These are phyloP conservation scores for Kluyveromyces aestuarii DNA, from an alignment of 805 yeast species.

Conservation along the genomic window DNA sequence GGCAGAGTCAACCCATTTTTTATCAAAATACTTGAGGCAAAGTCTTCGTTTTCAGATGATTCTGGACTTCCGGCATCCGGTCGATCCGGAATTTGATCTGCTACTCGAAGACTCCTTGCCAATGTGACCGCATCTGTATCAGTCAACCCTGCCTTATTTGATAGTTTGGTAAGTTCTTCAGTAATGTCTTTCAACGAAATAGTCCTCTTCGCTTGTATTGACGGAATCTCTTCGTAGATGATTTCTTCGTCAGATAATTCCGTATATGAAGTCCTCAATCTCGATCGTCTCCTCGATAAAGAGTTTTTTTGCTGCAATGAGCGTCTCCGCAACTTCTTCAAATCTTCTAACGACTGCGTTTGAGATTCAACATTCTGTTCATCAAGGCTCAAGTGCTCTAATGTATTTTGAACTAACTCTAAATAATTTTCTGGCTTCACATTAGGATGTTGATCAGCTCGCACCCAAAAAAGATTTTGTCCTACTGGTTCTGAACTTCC, in stretches of 20 bases:
- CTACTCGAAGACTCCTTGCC: conserved; percentile 69
- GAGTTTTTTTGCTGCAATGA: conserved; percentile 11
- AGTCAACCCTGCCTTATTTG: conserved; percentile 69
- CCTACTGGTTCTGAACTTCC: conserved; percentile 15
- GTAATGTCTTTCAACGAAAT: conserved; percentile 68
- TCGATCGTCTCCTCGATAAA: conserved; percentile 27
- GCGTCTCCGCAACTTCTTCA: not conserved
- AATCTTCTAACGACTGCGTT: conserved; percentile 11
- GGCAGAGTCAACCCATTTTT: conserved; percentile 23
- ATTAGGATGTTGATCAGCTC: conserved; percentile 89
- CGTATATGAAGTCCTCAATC: conserved; percentile 25
- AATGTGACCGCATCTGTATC: conserved; percentile 75
- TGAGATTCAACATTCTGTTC: conserved; percentile 9
- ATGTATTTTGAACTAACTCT: conserved; percentile 46
- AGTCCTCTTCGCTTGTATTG: not conserved
- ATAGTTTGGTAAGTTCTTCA: conserved; percentile 61
- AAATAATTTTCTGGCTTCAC: conserved; percentile 85
- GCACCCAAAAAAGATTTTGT: conserved; percentile 77
- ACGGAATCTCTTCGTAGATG: conserved; percentile 5
- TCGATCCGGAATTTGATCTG: conserved; percentile 43
- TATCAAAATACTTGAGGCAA: conserved; percentile 24
- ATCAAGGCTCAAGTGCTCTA: conserved; percentile 23
- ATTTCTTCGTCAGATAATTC: conserved; percentile 24
- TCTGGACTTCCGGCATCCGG: conserved; percentile 2
- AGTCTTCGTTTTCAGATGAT: conserved; percentile 12